Evolutionary conservation across 768 basidiomycete species (phyloP).

Genomic region (Agaricus subrufescens): DNA sequence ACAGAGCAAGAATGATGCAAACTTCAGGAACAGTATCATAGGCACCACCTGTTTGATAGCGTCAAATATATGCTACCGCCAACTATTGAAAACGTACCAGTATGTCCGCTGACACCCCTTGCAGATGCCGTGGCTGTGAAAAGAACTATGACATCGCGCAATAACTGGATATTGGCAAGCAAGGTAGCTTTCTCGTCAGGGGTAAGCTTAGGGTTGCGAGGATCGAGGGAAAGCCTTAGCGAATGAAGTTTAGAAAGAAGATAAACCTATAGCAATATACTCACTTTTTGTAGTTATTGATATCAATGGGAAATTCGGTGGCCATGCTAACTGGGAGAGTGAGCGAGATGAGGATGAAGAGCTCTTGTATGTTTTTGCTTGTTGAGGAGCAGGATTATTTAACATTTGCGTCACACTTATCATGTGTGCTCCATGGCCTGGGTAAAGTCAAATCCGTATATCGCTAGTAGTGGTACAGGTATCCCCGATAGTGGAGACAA

Average conservation of each 20-base stretch:
- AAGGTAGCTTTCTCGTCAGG: conserved; percentile 57
- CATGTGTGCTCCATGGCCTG: not conserved
- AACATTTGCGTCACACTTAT: not conserved
- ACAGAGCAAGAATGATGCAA: conserved; percentile 69
- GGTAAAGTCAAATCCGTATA: not conserved
- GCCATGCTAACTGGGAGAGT: conserved; percentile 25
- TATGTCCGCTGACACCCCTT: conserved; percentile 84
- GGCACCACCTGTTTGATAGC: conserved; percentile 42
- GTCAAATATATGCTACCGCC: conserved; percentile 1
- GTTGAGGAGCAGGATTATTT: conserved; percentile 2
- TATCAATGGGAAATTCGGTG: conserved; percentile 68
- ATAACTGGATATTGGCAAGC: conserved; percentile 67
- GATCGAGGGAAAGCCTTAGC: conserved; percentile 67
- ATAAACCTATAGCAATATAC: not conserved
- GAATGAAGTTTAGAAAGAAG: conserved; percentile 7
- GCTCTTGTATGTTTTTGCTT: not conserved
- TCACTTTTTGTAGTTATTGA: conserved; percentile 72
- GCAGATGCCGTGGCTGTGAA: conserved; percentile 87
- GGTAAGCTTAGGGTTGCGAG: conserved; percentile 56
- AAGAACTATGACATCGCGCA: conserved; percentile 81
- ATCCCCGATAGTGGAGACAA: not conserved
- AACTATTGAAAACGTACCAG: conserved; percentile 37
- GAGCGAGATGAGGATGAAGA: conserved; percentile 4
- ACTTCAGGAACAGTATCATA: conserved; percentile 84
- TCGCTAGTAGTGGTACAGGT: not conserved